Base-by-base conservation (phyloP, 129 eudicot genomes). In the Silybum marianum region DNA sequence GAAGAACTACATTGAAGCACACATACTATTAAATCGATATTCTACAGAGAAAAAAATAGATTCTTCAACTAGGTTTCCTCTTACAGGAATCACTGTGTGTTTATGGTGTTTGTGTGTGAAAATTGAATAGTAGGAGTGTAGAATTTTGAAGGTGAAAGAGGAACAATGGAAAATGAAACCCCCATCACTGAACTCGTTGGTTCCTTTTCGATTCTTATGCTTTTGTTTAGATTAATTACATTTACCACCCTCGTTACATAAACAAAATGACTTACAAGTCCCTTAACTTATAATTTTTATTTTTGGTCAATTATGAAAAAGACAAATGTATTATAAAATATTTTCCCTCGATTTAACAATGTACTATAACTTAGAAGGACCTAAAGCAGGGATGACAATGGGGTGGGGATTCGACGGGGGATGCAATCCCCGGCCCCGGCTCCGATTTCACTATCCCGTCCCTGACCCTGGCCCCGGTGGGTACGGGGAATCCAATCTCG, bases 181-280 rank as follows among this genome's bases (percentile, higher is more conserved):
- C 74, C 82, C 82, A 26, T 66, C 73, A 60, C 66, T 76, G 67
- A 32, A 78, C 82, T 78, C 82, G 46, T 18, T 54, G 32, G 73
- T 7, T 46, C 46, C 38, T 23, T 74, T 81, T 80, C 69, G 21
- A 46, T 66, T 66, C 11, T 74, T 44, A 16, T 80, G 78, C 70
- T 60, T 60, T 62, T 74, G 39, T 73, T 76, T 39, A 39, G 21
- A 72, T n/a, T 23, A 26, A 4, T 70, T 77, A 58, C 72, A 26
- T 70, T 69, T 83, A 26, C 25, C 0, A n/a, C 73, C 86, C 78
- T 77, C 22, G 5, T 39, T 58, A 1, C 70, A 18, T 69, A 2
- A 69, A 36, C 21, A 69, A 69, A 76, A 16, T 69, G 65, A 82
- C 81, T 30, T 25, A 1, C 19, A 23, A 18, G 62, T 36, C 76